Evolutionary conservation across 2,329 filamentous ascomycete genomes (phyloP).

Genomic region (Penicillium sp.): DNA sequence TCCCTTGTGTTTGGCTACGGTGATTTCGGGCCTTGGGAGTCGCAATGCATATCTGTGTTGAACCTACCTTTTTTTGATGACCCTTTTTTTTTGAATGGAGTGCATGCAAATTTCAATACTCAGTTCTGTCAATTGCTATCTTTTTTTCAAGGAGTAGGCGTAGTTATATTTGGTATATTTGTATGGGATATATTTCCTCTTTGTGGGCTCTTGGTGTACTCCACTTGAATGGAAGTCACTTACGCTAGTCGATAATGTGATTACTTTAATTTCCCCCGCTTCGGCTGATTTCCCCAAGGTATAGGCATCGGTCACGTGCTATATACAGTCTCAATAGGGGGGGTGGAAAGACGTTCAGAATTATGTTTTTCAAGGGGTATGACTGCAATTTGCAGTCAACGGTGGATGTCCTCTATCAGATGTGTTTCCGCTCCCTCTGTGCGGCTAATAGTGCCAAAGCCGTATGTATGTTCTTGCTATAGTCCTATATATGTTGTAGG

Average conservation of each 20-base stretch:
- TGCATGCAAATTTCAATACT: constrained; percentile 22
- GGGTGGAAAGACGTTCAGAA: not conserved
- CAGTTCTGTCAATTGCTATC: constrained; percentile 11
- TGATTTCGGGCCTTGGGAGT: constrained; percentile 16
- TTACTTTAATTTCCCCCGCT: constrained; percentile 1
- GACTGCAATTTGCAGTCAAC: not conserved
- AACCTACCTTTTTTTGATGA: constrained; percentile 22
- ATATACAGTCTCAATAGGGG: not conserved
- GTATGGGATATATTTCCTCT: not conserved
- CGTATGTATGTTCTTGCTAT: too few species aligned
- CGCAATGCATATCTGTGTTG: constrained; percentile 20
- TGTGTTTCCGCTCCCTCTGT: not conserved
- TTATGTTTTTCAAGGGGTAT: not conserved
- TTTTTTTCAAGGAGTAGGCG: not conserved
- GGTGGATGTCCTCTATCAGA: not conserved
- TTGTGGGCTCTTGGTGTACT: not conserved
- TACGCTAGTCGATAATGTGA: not conserved
- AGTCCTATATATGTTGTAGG: not conserved
- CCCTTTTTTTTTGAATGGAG: constrained; percentile 23
- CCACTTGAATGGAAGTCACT: constrained; percentile 1
- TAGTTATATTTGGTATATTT: not conserved
- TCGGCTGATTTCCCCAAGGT: not conserved
- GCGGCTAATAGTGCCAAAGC: not conserved
- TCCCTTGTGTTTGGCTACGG: constrained; percentile 14
- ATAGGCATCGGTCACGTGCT: not conserved